phyloP scores from a whole-genome alignment of 2,329 filamentous ascomycete species.

The Cladosporium sp. region DNA sequence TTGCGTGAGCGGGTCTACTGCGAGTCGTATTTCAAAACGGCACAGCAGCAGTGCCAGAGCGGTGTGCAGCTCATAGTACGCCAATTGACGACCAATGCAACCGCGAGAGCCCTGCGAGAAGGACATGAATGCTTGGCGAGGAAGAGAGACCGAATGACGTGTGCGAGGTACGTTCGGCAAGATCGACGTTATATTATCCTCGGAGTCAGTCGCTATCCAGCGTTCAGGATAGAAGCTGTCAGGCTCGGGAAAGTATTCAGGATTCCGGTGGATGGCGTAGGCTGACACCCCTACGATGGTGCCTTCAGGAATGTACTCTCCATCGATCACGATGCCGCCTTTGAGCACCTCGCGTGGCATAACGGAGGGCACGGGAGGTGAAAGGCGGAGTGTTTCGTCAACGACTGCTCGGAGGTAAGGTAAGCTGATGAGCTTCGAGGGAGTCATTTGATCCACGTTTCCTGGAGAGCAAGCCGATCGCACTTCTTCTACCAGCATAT shows the following conservation, averaged over 20 bases:
- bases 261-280: constrained; percentile 35
- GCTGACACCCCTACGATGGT: constrained; percentile 30
- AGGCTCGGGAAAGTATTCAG: constrained; percentile 26
- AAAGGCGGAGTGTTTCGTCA: constrained; percentile 44
- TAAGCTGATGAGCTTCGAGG: constrained; percentile 30
- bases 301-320: constrained; percentile 32
- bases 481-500: constrained; percentile 27
- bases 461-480: constrained; percentile 43
- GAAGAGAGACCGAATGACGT: constrained; percentile 3
- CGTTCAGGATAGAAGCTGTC: constrained; percentile 26
- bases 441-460: constrained; percentile 44
- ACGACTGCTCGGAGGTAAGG: constrained; percentile 44
- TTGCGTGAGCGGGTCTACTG: constrained; percentile 39
- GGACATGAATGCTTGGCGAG: constrained; percentile 60
- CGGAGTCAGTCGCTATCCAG: constrained; percentile 19
- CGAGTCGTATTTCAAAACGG: constrained; percentile 23
- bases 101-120: constrained; percentile 66
- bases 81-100: constrained; percentile 60
- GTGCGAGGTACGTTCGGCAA: not conserved
- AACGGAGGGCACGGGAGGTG: constrained; percentile 37
- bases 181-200: not conserved
- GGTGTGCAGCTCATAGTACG: constrained; percentile 24
- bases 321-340: constrained; percentile 31
- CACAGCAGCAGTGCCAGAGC: constrained; percentile 21
- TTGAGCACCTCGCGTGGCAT: constrained; percentile 31